phyloP scores from a whole-genome alignment of 352 stramenopile genomes.

The Phytopythium vexans region DNA sequence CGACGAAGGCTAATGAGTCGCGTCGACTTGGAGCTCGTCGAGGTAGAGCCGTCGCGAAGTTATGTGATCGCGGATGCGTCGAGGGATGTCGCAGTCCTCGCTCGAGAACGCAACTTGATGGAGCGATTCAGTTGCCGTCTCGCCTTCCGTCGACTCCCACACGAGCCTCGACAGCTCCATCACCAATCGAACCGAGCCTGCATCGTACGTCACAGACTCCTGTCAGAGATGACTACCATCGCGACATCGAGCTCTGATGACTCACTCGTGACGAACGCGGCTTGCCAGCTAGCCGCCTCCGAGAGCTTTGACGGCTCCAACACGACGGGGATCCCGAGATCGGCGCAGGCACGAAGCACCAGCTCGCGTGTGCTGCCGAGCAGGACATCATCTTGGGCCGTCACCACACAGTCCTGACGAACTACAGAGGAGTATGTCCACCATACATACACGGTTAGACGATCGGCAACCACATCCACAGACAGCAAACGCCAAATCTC shows the following conservation, averaged over 20 bases:
- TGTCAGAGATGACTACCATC: not conserved
- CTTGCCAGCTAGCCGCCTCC: constrained; percentile 49
- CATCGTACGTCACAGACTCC: not conserved
- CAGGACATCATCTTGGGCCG: constrained; percentile 40
- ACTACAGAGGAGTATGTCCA: too few species aligned
- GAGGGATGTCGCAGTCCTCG: constrained; percentile 1
- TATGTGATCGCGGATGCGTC: constrained; percentile 5
- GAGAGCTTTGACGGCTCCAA: constrained; percentile 49
- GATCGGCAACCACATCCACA: constrained; percentile 1
- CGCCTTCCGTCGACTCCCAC: not conserved
- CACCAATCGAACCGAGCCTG: constrained; percentile 1
- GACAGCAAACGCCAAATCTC: constrained; percentile 6
- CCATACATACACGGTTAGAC: constrained; percentile 1
- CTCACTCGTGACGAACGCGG: constrained; percentile 76
- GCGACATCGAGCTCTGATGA: not conserved
- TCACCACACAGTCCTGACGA: constrained; percentile 42
- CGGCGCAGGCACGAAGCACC: constrained; percentile 52
- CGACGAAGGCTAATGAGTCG: too few species aligned
- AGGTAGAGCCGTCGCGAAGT: too few species aligned
- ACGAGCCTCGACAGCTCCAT: constrained; percentile 5
- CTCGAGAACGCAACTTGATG: not conserved
- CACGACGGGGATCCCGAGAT: constrained; percentile 56
- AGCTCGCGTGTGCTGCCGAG: constrained; percentile 58
- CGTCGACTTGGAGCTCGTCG: too few species aligned
- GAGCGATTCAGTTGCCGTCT: not conserved